Percentiles rank a stretch among this genome's conserved stretches.
Evolutionary conservation across 192 early-diverging fungal genomes (phyloP).

Genomic region (Podila epigama): DNA sequence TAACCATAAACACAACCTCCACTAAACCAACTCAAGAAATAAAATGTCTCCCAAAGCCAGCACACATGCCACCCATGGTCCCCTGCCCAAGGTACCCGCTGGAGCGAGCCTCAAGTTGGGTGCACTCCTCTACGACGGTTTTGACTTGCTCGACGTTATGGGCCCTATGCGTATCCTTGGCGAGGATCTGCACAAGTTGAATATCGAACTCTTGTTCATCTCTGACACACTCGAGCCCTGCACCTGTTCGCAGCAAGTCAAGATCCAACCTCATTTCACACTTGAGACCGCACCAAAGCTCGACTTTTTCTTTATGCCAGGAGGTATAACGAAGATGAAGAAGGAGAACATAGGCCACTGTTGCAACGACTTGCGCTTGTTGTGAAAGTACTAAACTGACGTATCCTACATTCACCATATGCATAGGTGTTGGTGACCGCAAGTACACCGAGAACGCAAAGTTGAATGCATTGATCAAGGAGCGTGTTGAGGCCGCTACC

Average conservation of each 20-base stretch:
- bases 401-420: not conserved
- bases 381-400: too few relatives aligned
- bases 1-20: not conserved
- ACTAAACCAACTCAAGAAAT: not conserved
- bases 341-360: too few relatives aligned
- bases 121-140: conserved; percentile 34
- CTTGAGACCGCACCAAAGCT: conserved; percentile 34
- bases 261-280: conserved; percentile 32
- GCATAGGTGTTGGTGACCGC: conserved; percentile 4
- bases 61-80: conserved; percentile 26
- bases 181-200: conserved; percentile 11
- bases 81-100: conserved; percentile 34
- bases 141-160: conserved; percentile 40
- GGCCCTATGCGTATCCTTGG: conserved; percentile 46
- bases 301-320: conserved; percentile 48
- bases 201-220: conserved; percentile 32
- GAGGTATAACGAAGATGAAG: conserved; percentile 38
- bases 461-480: conserved; percentile 3
- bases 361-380: too few relatives aligned
- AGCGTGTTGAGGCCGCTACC: conserved; percentile 17
- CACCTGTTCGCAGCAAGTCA: conserved; percentile 15
- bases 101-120: conserved; percentile 14
- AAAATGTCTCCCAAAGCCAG: conserved; percentile 7
- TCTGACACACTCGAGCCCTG: conserved; percentile 15
- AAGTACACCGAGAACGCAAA: conserved; percentile 7